A percentile compares a stretch with the other conserved stretches of the same genome.
phyloP scores from a whole-genome alignment of 805 yeast species.

The Citeromyces matritensis region DNA sequence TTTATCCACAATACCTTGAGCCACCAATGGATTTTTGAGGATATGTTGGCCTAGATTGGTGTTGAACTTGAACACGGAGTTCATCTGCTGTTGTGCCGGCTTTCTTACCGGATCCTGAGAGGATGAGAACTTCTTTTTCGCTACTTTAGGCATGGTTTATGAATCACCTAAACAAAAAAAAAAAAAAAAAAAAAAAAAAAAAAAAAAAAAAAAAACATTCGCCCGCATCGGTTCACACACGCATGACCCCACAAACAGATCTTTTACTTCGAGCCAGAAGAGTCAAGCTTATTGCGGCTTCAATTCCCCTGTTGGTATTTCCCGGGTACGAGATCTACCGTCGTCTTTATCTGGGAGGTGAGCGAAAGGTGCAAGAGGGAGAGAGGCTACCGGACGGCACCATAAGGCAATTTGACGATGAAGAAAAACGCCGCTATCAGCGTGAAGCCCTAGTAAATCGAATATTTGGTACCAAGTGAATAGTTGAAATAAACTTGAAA shows the following conservation, averaged over 20 bases:
- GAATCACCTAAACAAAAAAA: not conserved
- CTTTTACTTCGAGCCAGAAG: slow-evolving; percentile 10
- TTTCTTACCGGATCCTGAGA: slow-evolving; percentile 37
- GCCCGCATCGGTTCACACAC: no score
- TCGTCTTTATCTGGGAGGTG: slow-evolving; percentile 20
- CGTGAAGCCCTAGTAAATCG: slow-evolving; percentile 19
- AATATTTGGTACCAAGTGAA: slow-evolving; percentile 28
- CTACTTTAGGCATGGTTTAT: slow-evolving; percentile 43
- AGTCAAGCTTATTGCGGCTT: slow-evolving; percentile 15
- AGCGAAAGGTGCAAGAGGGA: slow-evolving; percentile 28
- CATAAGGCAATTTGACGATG: slow-evolving; percentile 23
- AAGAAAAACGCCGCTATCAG: slow-evolving; percentile 22
- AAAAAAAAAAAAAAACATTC: slow-evolving; percentile 4
- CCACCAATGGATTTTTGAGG: slow-evolving; percentile 87
- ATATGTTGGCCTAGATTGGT: slow-evolving; percentile 96
- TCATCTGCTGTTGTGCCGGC: slow-evolving; percentile 59
- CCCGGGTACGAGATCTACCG: slow-evolving; percentile 16
- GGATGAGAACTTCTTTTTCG: slow-evolving; percentile 43
- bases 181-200: slow-evolving; percentile 1
- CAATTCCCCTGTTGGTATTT: slow-evolving; percentile 11
- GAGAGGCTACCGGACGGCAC: slow-evolving; percentile 28
- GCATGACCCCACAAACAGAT: slow-evolving; percentile 7
- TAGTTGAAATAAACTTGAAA: no score
- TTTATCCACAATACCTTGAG: slow-evolving; percentile 96
- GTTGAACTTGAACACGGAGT: slow-evolving; percentile 89